Conservation (phyloP, 2,329 filamentous ascomycete genomes). For the Calonectria crousiana region DNA sequence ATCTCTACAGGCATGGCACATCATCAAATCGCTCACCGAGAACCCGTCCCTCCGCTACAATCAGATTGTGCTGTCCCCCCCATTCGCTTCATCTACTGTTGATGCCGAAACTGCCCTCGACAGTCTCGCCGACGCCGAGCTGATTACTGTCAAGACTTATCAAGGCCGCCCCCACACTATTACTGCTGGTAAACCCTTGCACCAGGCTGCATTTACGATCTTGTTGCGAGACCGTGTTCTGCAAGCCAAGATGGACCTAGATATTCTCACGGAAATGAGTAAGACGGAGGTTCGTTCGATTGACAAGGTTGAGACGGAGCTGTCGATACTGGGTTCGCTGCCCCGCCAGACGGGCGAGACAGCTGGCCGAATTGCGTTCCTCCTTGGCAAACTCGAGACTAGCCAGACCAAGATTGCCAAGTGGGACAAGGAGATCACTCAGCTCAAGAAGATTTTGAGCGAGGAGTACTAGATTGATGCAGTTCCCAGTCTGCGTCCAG, state of each 20-base stretch:
- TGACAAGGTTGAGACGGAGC: conserved; percentile 82
- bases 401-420: conserved; percentile 80
- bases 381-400: conserved; percentile 78
- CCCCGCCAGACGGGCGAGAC: conserved; percentile 79
- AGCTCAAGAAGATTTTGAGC: conserved; percentile 74
- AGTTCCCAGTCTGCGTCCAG: background rate
- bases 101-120: conserved; percentile 82
- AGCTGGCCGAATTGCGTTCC: conserved; percentile 74
- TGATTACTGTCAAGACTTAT: conserved; percentile 80
- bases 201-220: conserved; percentile 82
- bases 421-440: conserved; percentile 79
- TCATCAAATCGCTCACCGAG: conserved; percentile 83
- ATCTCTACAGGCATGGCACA: conserved; percentile 87
- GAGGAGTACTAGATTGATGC: conserved; percentile 56
- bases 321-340: conserved; percentile 76
- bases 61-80: conserved; percentile 81
- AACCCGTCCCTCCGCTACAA: conserved; percentile 82
- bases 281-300: conserved; percentile 81
- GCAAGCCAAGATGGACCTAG: conserved; percentile 78
- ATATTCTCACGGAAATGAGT: conserved; percentile 75
- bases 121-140: conserved; percentile 84
- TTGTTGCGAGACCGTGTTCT: conserved; percentile 80
- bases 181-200: conserved; percentile 86
- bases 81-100: conserved; percentile 71
- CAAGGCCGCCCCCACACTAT: conserved; percentile 85